These are phyloP conservation scores for Chimonanthus salicifolius DNA, from an alignment of 164 flowering plant genomes.

Conservation along the genomic window DNA sequence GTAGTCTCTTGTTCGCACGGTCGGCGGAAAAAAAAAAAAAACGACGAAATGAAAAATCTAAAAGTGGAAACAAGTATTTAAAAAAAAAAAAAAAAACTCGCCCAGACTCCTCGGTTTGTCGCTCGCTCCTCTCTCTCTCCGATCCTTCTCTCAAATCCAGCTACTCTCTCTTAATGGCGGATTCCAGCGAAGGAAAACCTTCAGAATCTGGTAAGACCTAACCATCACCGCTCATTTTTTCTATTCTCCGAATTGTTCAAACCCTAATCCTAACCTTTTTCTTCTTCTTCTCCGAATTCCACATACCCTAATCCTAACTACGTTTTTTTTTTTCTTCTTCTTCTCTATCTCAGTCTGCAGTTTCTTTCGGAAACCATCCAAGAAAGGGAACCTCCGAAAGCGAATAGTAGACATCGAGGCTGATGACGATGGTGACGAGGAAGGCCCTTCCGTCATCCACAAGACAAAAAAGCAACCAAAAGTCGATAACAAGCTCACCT, in stretches of 20 bases:
- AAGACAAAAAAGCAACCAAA: slow-evolving; percentile 36
- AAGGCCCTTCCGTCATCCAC: slow-evolving; percentile 20
- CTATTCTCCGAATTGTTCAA: background rate
- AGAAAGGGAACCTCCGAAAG: slow-evolving; percentile 67
- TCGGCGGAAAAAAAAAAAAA: too few species aligned
- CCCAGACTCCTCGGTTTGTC: too few species aligned
- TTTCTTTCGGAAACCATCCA: slow-evolving; percentile 59
- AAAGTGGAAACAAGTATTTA: too few species aligned
- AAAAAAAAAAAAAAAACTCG: too few species aligned
- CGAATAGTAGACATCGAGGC: slow-evolving; percentile 32
- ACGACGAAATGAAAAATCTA: too few species aligned
- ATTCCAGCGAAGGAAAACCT: slow-evolving; percentile 20
- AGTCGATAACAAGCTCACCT: slow-evolving; percentile 51
- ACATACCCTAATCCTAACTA: background rate
- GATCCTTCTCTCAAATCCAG: background rate
- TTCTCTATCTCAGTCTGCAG: slow-evolving; percentile 46
- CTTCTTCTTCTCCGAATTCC: background rate
- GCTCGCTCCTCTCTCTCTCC: too few species aligned
- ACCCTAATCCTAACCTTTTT: background rate
- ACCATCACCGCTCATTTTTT: too few species aligned
- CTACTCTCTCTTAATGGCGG: slow-evolving; percentile 17
- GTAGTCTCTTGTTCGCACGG: too few species aligned
- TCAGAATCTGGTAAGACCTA: slow-evolving; percentile 21
- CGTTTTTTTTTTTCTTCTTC: background rate
- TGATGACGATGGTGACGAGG: slow-evolving; percentile 41